These are phyloP conservation scores for Leccinum proliferum DNA, from an alignment of 1,284 basidiomycete genomes.

Conservation along the genomic window DNA sequence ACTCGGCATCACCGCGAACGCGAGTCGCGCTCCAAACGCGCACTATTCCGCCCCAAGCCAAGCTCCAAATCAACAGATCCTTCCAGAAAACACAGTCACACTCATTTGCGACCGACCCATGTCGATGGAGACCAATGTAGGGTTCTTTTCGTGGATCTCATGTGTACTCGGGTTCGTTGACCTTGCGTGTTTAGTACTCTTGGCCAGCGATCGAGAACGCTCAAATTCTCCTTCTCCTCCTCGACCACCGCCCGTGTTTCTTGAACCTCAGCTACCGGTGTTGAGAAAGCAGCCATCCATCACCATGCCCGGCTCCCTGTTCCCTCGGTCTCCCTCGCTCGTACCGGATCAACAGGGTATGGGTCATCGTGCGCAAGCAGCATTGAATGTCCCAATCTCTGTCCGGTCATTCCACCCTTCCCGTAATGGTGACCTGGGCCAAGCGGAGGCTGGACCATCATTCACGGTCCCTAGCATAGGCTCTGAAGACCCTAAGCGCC, in stretches of 20 bases:
- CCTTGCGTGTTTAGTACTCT: constrained; percentile 15
- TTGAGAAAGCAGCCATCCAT: constrained; percentile 38
- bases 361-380: background rate
- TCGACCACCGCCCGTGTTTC: constrained; percentile 17
- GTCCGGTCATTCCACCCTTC: background rate
- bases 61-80: constrained; percentile 20
- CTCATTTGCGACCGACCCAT: constrained; percentile 3
- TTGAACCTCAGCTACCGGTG: constrained; percentile 29
- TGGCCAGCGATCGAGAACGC: constrained; percentile 19
- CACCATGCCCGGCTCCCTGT: constrained; percentile 77
- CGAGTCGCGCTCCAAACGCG: constrained; percentile 9
- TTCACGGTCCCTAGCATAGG: background rate
- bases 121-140: constrained; percentile 18
- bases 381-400: background rate
- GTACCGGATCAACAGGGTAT: constrained; percentile 37
- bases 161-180: constrained; percentile 3
- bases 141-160: background rate
- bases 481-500: constrained; percentile 7
- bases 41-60: constrained; percentile 10
- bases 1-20: constrained; percentile 9
- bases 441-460: constrained; percentile 18
- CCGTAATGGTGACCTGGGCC: background rate
- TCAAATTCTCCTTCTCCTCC: constrained; percentile 20
- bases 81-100: constrained; percentile 3
- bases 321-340: constrained; percentile 62